A percentile compares a stretch with the other conserved stretches of the same genome.
phyloP scores from a whole-genome alignment of 2,329 filamentous ascomycete species.

The Penicillium frequentans region DNA sequence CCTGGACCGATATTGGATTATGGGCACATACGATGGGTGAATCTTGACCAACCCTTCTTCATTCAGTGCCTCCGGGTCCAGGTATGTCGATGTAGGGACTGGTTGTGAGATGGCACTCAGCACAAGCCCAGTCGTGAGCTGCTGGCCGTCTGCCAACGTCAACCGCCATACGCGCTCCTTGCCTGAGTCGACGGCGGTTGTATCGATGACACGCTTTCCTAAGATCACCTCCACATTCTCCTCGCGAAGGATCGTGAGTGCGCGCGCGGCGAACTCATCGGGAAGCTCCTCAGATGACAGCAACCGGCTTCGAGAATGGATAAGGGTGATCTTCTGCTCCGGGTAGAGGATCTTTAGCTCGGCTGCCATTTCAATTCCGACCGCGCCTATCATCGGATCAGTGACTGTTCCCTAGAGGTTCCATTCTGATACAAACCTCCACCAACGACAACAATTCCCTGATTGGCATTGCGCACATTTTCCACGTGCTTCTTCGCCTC shows the following conservation, averaged over 20 bases:
- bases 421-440: conserved; percentile 50
- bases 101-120: conserved; percentile 68
- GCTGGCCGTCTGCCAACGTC: conserved; percentile 60
- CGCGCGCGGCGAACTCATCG: conserved; percentile 63
- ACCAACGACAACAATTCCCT: conserved; percentile 66
- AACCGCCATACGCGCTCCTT: conserved; percentile 40
- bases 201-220: conserved; percentile 28
- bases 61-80: conserved; percentile 61
- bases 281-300: conserved; percentile 73
- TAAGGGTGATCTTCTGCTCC: conserved; percentile 65
- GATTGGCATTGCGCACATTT: conserved; percentile 49
- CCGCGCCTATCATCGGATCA: conserved; percentile 55
- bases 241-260: conserved; percentile 59
- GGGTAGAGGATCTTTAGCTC: conserved; percentile 72
- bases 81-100: conserved; percentile 61
- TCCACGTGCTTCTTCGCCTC: conserved; percentile 23
- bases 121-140: conserved; percentile 63
- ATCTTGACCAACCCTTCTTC: conserved; percentile 67
- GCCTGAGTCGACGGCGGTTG: conserved; percentile 16
- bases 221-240: conserved; percentile 53
- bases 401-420: not conserved
- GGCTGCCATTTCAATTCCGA: conserved; percentile 79
- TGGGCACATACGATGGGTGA: conserved; percentile 42
- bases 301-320: conserved; percentile 70
- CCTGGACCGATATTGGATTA: too few species aligned